Evolutionary conservation across 208 protist species (phyloP).

Genomic region (Crithidia sp.): DNA sequence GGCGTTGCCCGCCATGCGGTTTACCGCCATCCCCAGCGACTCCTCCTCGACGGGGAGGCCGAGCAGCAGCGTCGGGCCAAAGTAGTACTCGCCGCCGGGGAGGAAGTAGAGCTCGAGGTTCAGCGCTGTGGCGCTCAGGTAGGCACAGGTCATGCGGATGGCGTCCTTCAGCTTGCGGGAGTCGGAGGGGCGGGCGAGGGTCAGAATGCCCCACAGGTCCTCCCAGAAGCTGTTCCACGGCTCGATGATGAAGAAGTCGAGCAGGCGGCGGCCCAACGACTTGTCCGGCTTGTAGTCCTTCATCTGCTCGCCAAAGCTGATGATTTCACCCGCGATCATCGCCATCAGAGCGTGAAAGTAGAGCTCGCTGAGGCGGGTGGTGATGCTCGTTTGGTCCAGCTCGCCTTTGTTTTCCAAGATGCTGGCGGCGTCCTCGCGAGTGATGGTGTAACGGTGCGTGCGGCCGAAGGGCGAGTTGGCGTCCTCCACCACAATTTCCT

Average conservation of each 20-base stretch:
- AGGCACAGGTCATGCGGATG: constrained; percentile 54
- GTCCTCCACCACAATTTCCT: constrained; percentile 3
- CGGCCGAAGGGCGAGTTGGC: constrained; percentile 13
- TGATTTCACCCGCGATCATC: constrained; percentile 44
- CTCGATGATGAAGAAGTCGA: constrained; percentile 52
- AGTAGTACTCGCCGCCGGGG: constrained; percentile 43
- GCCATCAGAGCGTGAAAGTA: constrained; percentile 32
- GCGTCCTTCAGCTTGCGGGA: constrained; percentile 55
- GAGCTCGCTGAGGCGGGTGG: constrained; percentile 29
- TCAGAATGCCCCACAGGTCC: constrained; percentile 43
- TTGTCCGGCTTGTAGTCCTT: constrained; percentile 39
- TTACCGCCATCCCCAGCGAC: constrained; percentile 34
- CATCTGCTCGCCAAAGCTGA: constrained; percentile 42
- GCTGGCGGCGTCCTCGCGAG: constrained; percentile 2
- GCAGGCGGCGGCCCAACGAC: constrained; percentile 28
- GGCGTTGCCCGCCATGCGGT: constrained; percentile 39
- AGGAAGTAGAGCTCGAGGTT: constrained; percentile 47
- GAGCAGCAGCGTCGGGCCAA: constrained; percentile 58
- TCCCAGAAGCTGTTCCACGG: constrained; percentile 51
- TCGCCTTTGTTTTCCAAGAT: constrained; percentile 19
- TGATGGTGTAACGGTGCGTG: constrained; percentile 7
- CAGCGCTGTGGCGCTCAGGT: constrained; percentile 38
- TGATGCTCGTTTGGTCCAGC: constrained; percentile 28
- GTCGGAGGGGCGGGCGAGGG: constrained; percentile 44
- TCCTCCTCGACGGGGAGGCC: constrained; percentile 59